Percentiles rank a stretch among this genome's conserved stretches.
Conservation (phyloP, 129 eudicot genomes). For the Lonicera japonica region DNA sequence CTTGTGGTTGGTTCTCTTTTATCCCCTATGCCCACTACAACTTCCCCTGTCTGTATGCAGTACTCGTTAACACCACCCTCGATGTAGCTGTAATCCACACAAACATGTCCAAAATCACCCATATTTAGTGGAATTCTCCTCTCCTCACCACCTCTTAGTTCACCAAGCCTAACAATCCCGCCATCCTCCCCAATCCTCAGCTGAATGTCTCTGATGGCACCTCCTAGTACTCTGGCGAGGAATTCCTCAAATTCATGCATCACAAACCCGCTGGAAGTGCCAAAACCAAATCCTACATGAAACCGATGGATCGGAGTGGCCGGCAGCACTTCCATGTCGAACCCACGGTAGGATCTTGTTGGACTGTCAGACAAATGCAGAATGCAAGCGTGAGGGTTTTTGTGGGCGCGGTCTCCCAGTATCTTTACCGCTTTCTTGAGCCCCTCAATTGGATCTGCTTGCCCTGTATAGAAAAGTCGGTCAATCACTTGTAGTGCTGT, state of each 20-base stretch:
- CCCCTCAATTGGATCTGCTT: conserved; percentile 75
- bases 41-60: conserved; percentile 43
- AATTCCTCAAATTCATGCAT: conserved; percentile 85
- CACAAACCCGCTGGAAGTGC: conserved; percentile 53
- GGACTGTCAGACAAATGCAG: conserved; percentile 68
- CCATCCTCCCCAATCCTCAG: conserved; percentile 54
- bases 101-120: conserved; percentile 28
- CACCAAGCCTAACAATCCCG: conserved; percentile 57
- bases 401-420: conserved; percentile 58
- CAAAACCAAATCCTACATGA: conserved; percentile 64
- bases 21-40: conserved; percentile 31
- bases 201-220: conserved; percentile 53
- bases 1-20: conserved; percentile 30
- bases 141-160: conserved; percentile 77
- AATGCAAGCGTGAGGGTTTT: conserved; percentile 61
- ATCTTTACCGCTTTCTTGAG: conserved; percentile 76
- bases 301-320: conserved; percentile 59
- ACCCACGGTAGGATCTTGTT: conserved; percentile 51
- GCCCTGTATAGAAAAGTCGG: conserved; percentile 64
- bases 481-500: conserved; percentile 79
- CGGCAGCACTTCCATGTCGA: conserved; percentile 37
- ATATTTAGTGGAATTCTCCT: conserved; percentile 53
- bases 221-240: conserved; percentile 61
- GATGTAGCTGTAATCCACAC: conserved; percentile 64
- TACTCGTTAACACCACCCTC: conserved; percentile 44